phyloP scores from a whole-genome alignment of 352 stramenopile genomes.

The Plasmopara muralis region DNA sequence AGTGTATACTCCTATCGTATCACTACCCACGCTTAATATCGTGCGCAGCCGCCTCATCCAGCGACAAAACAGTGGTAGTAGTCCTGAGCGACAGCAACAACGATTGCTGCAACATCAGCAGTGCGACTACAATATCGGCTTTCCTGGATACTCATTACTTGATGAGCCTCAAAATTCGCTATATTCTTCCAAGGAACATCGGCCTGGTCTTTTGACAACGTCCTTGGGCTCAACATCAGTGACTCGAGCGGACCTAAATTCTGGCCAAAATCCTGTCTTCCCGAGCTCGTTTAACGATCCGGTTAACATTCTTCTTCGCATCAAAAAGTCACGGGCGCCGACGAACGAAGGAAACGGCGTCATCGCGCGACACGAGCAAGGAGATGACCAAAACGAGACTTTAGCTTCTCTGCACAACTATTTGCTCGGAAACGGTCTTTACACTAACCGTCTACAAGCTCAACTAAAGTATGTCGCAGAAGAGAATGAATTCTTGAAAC shows the following conservation, averaged over 20 bases:
- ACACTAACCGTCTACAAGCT: slow-evolving; percentile 69
- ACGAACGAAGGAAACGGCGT: slow-evolving; percentile 25
- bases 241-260: slow-evolving; percentile 17
- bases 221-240: slow-evolving; percentile 15
- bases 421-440: slow-evolving; percentile 55
- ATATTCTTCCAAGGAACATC: slow-evolving; percentile 16
- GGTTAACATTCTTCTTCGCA: slow-evolving; percentile 66
- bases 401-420: slow-evolving; percentile 66
- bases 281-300: slow-evolving; percentile 63
- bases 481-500: slow-evolving; percentile 53
- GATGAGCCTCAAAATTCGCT: slow-evolving; percentile 9
- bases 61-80: slow-evolving; percentile 26
- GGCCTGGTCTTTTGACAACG: slow-evolving; percentile 19
- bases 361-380: slow-evolving; percentile 27
- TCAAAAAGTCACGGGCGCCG: slow-evolving; percentile 60
- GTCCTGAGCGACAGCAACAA: slow-evolving; percentile 17
- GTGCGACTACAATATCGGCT: slow-evolving; percentile 20
- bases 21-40: slow-evolving; percentile 52
- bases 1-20: slow-evolving; percentile 25
- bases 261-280: slow-evolving; percentile 26
- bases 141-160: slow-evolving; percentile 18
- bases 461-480: slow-evolving; percentile 60
- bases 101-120: slow-evolving; percentile 15
- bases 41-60: slow-evolving; percentile 61
- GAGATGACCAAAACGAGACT: slow-evolving; percentile 39